Evolutionary conservation across 2,329 filamentous ascomycete genomes (phyloP), one percentile per base, ranked within the genome.

Genomic region (Ampelomyces quisqualis): DNA sequence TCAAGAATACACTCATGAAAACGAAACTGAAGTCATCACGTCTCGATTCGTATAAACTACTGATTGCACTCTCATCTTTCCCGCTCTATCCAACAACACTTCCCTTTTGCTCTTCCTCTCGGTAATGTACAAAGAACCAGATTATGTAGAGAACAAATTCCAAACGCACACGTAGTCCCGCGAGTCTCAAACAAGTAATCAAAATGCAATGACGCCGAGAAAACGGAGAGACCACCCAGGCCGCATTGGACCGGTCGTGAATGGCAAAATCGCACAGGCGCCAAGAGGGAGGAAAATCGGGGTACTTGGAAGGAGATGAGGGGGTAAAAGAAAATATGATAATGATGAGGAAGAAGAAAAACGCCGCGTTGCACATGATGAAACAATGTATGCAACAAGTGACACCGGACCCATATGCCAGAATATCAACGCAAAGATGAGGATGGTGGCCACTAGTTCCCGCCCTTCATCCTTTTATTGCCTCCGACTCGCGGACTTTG

Each of bases 401-500:
- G 35, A 22, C 7, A 17, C 9, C 13, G 18, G 21, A 20, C 14
- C n/a, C n/a, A n/a, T n/a, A n/a, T n/a, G n/a, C n/a, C n/a, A n/a
- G n/a, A n/a, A n/a, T n/a, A n/a, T n/a, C n/a, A n/a, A n/a, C n/a
- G n/a, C n/a, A n/a, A n/a, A n/a, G n/a, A n/a, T n/a, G n/a, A n/a
- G n/a, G n/a, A n/a, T n/a, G n/a, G n/a, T n/a, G 31, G 38, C 17
- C 8, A 40, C 40, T 53, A 60, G 32, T 57, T 55, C 35, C 51
- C 55, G 11, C 44, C 55, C 47, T 67, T 67, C 47, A 65, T 57
- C 30, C 63, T 51, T 51, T 70, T 70, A 45, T 57, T 60, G 24
- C 71, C 71, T 33, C 60, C 60, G 7, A 72, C 64, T 15, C 72
- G 61, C 18, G 73, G 73, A 54, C 72, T 75, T 34, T 67, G 68